Conservation (phyloP, 192 early-diverging fungal species). For the Backusella australiensis region DNA sequence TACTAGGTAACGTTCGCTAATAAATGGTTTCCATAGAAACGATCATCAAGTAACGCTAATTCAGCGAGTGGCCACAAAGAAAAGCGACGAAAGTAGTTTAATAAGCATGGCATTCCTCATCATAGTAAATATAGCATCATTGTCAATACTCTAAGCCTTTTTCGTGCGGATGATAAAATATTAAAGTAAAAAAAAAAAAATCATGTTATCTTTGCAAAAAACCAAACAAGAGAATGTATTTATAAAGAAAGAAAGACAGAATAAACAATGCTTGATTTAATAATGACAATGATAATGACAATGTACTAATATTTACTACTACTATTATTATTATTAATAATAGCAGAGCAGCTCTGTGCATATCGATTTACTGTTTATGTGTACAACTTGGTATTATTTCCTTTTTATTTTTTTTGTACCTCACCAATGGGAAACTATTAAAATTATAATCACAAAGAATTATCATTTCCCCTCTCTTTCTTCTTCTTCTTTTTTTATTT, state of each 20-base stretch:
- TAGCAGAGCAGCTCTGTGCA: neutral
- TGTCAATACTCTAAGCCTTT: constrained; percentile 3
- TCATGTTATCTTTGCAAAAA: constrained; percentile 1
- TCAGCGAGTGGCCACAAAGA: constrained; percentile 3
- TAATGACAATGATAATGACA: neutral
- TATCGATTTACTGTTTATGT: neutral
- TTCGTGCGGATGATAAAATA: neutral
- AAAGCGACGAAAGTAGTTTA: constrained; percentile 14
- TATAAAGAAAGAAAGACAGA: neutral
- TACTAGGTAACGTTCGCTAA: neutral
- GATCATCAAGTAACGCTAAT: constrained; percentile 6
- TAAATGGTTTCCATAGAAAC: constrained; percentile 3
- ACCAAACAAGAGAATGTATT: neutral
- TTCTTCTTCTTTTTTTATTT: neutral
- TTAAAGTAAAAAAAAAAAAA: constrained; percentile 1
- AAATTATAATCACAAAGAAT: neutral
- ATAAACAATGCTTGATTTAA: neutral
- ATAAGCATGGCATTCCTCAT: neutral
- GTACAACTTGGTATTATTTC: neutral
- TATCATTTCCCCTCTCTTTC: neutral
- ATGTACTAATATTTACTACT: too few species aligned
- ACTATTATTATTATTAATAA: neutral
- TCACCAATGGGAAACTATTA: constrained; percentile 4
- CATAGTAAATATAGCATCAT: neutral
- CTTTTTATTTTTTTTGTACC: neutral